Percentiles rank a stretch among this genome's conserved stretches.
Conservation (phyloP, 257 asterid species). For the Solanum medicagineum region DNA sequence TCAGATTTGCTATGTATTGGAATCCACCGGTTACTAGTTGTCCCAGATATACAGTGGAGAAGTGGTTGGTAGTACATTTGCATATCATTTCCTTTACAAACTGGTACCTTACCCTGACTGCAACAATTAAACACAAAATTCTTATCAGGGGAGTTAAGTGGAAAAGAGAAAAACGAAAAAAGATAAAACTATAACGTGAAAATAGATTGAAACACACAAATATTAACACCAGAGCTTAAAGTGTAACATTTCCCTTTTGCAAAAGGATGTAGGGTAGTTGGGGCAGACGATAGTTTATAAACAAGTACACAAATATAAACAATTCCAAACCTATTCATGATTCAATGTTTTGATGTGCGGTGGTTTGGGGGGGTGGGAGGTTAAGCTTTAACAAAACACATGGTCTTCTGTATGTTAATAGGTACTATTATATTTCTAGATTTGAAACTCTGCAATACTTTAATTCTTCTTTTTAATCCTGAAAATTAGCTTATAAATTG, state of each 20-base stretch:
- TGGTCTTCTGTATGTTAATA: background rate
- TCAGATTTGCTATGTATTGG: slow-evolving; percentile 58
- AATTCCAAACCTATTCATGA: background rate
- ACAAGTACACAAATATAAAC: background rate
- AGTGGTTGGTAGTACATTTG: slow-evolving; percentile 72
- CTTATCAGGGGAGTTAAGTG: background rate
- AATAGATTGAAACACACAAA: background rate
- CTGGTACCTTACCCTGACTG: slow-evolving; percentile 39
- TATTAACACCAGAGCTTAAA: background rate
- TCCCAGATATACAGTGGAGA: slow-evolving; percentile 59
- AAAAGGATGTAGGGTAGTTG: background rate
- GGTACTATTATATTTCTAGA: background rate
- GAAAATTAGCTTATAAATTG: background rate
- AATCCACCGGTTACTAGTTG: slow-evolving; percentile 61
- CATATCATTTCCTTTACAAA: slow-evolving; percentile 63
- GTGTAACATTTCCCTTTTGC: background rate
- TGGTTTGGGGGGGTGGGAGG: background rate
- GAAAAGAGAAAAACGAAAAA: background rate
- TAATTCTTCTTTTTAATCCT: background rate
- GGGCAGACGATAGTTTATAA: background rate
- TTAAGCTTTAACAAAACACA: background rate
- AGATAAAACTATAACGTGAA: background rate
- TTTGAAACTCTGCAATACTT: background rate
- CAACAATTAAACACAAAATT: slow-evolving; percentile 14
- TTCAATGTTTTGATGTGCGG: no score